Evolutionary conservation across 495 filamentous ascomycete genomes (phyloP).

Genomic region (Tuber microsphaerosporum): DNA sequence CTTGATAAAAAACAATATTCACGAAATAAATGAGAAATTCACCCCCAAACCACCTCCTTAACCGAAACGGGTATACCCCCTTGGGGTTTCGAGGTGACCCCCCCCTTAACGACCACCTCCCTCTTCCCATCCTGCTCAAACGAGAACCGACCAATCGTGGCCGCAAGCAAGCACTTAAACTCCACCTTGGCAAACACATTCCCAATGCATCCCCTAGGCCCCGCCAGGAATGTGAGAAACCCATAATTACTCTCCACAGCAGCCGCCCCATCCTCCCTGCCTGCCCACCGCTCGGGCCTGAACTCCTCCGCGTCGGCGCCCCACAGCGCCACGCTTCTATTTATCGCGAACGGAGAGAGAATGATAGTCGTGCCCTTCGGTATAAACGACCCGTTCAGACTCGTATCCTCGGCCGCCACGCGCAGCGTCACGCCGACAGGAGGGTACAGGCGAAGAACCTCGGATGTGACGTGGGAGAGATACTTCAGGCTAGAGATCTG

Average conservation of each 20-base stretch:
- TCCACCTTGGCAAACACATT: conserved; percentile 75
- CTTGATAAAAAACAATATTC: background rate
- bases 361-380: conserved; percentile 59
- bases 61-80: conserved; percentile 60
- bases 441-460: conserved; percentile 47
- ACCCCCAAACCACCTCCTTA: conserved; percentile 53
- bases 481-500: conserved; percentile 54
- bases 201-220: conserved; percentile 58
- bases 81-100: conserved; percentile 57
- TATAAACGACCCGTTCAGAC: conserved; percentile 54
- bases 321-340: conserved; percentile 53
- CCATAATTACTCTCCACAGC: conserved; percentile 50
- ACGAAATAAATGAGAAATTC: conserved; percentile 20
- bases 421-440: conserved; percentile 57
- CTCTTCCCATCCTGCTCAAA: conserved; percentile 52
- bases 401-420: conserved; percentile 56
- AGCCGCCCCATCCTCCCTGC: conserved; percentile 37
- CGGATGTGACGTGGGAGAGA: conserved; percentile 49
- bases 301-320: conserved; percentile 54
- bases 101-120: conserved; percentile 54
- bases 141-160: conserved; percentile 64
- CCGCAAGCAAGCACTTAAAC: conserved; percentile 73
- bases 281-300: conserved; percentile 55
- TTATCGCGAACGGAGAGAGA: conserved; percentile 57
- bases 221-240: conserved; percentile 59